Base-by-base conservation (phyloP, 2,329 filamentous ascomycete genomes). In the Chaetomium olivaceum region DNA sequence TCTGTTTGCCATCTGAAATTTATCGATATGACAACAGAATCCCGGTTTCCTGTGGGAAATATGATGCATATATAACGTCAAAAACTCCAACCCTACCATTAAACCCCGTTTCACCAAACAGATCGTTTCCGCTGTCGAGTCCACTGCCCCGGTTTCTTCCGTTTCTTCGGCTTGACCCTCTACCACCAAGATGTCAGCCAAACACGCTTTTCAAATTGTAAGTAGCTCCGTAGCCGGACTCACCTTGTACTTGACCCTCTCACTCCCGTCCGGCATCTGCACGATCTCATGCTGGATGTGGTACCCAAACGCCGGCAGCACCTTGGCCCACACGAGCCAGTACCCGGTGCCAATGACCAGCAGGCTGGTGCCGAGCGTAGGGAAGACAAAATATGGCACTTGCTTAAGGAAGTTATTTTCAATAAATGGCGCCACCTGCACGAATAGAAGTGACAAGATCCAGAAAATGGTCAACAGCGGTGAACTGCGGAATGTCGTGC, bases 341-440 rank as follows among this genome's bases (percentile, higher is more conserved):
- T 74, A 74, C 8, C 36, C 57, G 3, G 69, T 71, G 6, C 72
- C 72, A 23, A 74, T 68, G n/a, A 56, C 70, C 56, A 74, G 58
- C 66, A 74, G 56, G 59, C 73, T 77, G 8, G 75, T 77, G 51
- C 75, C 76, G 70, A 76, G 71, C 61, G 74, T 73, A 67, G 76
- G 76, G 68, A 77, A 76, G 27, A 77, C 75, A n/a, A 72, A 74
- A 51, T 70, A 73, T 16, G 69, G 71, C 21, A 74, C 64, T 9
- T 58, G 31, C 0, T 36, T 12, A 11, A 70, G 62, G 29, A 71
- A 62, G 2, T 61, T 52, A 65, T 73, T 75, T 19, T 68, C 68
- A 21, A 74, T 73, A 54, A 75, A 75, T 0, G 72, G 71, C 43
- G 73, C 73, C 51, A 67, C 70, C 31, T 73, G 62, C 39, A 70